Conservation (phyloP, 2,329 filamentous ascomycete genomes). For the Stachybotrys elegans region DNA sequence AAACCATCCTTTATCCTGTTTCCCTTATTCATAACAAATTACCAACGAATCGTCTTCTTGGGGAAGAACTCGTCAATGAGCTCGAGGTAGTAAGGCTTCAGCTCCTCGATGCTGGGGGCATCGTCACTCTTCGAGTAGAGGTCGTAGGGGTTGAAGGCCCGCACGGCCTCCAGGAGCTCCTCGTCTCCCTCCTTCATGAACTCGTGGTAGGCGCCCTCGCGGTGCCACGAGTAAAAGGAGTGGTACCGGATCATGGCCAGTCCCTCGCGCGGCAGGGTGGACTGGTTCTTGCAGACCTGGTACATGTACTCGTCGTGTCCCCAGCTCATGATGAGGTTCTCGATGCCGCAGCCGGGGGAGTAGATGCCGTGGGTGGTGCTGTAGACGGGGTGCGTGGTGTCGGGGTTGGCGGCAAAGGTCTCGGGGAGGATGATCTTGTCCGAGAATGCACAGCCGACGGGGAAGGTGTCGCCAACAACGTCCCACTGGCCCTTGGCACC, state of each 20-base stretch:
- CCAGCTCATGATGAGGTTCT: constrained; percentile 88
- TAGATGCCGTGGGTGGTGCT: constrained; percentile 77
- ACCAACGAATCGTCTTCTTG: constrained; percentile 33
- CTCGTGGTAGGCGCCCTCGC: constrained; percentile 70
- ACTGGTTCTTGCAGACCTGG: constrained; percentile 80
- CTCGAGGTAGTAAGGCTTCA: constrained; percentile 55
- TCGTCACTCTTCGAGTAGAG: constrained; percentile 88
- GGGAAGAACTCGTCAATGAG: constrained; percentile 40
- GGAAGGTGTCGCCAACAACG: constrained; percentile 83
- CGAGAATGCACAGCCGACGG: constrained; percentile 71
- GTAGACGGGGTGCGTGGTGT: constrained; percentile 66
- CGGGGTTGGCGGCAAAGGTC: constrained; percentile 73
- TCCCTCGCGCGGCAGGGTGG: constrained; percentile 70
- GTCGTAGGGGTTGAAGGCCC: constrained; percentile 88
- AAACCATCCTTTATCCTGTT: not conserved
- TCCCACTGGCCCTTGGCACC: constrained; percentile 88
- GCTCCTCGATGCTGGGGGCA: constrained; percentile 66
- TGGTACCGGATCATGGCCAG: constrained; percentile 93
- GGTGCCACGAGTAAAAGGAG: constrained; percentile 90
- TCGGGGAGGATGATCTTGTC: constrained; percentile 74
- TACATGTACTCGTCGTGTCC: constrained; percentile 88
- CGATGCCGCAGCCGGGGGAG: constrained; percentile 69
- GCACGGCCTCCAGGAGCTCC: constrained; percentile 73
- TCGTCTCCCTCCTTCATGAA: constrained; percentile 82
- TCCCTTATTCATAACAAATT: too few relatives aligned